Evolutionary conservation across 306 rosid species (phyloP).

Genomic region (Abrus precatorius): DNA sequence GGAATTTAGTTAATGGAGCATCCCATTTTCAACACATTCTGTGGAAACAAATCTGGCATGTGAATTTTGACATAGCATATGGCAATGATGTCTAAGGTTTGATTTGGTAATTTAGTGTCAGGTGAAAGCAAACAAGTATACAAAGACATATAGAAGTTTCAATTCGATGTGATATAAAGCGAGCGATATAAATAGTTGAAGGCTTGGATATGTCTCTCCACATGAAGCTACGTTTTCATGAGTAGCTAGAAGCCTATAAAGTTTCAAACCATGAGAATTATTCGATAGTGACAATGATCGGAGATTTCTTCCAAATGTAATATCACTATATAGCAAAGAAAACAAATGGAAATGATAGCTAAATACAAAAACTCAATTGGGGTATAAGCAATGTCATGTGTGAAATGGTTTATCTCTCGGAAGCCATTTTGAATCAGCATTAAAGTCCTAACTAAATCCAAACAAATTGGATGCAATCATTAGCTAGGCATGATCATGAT

Average conservation of each 20-base stretch:
- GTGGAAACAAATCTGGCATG: conserved; percentile 29
- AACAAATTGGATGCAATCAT: conserved; percentile 42
- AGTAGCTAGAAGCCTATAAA: conserved; percentile 51
- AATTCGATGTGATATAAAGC: conserved; percentile 45
- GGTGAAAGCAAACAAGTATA: conserved; percentile 46
- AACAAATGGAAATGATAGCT: conserved; percentile 50
- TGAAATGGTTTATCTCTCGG: conserved; percentile 24
- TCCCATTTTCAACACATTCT: conserved; percentile 23
- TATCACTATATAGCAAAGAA: conserved; percentile 39
- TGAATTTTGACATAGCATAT: conserved; percentile 46
- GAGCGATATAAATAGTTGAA: not conserved
- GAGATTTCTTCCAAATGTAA: conserved; percentile 22
- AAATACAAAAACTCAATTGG: conserved; percentile 48
- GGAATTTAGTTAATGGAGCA: conserved; percentile 40
- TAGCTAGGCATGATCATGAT: conserved; percentile 54
- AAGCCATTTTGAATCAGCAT: conserved; percentile 30
- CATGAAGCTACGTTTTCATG: conserved; percentile 50
- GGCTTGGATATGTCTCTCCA: conserved; percentile 21
- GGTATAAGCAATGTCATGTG: conserved; percentile 45
- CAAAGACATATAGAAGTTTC: conserved; percentile 49
- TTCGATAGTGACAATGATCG: conserved; percentile 38
- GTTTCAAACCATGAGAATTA: conserved; percentile 44
- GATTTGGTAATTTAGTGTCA: conserved; percentile 45
- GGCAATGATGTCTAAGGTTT: conserved; percentile 50
- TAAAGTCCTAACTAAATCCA: conserved; percentile 51